Base-by-base conservation (phyloP, 1,139 yeast genomes). In the Lodderomyces margitis region DNA sequence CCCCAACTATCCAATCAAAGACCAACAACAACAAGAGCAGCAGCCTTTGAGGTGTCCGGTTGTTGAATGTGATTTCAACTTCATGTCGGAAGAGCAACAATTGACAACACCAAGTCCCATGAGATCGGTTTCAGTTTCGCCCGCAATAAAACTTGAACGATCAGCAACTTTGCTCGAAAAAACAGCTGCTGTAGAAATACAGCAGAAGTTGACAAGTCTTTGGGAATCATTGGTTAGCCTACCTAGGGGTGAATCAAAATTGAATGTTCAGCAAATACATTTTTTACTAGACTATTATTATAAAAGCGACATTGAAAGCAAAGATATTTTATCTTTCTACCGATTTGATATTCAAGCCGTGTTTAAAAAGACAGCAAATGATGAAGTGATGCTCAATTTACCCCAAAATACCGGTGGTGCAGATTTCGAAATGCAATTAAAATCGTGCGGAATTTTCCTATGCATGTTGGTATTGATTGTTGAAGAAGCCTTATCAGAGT, bases 41-140 rank as follows among this genome's bases (percentile, higher is more conserved):
- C 32, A 28, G 16, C 32, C 32, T 5, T 28, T 28, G 19, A 58
- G 58, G 38, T 70, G 76, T 42, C 75, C 76, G 0, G 75, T 70
- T 2, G 60, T 67, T 25, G 72, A 66, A 43, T 67, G 72, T 46
- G 74, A 69, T 47, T 59, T 70, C 46, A 66, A 66, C 43, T 59
- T 66, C 40, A 62, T 68, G 66, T 53, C 55, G 19, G 69, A 66
- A 12, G 62, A 59, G 19, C 43, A 43, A 21, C 32, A 31, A 20
- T 34, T 33, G 6, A 32, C 42, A 34, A 41, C 46, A n/a, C 51
- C 48, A 34, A 46, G 48, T 38, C 44, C 51, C 4, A 21, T 27
- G 20, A 40, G 36, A 24, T 21, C 24, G 14, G 19, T 15, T 9
- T 28, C 32, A 4, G 32, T 15, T 3, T 28, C 32, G n/a, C 32